These are phyloP conservation scores for Alternaria sp. DNA, from an alignment of 2,329 filamentous ascomycete genomes.

Conservation along the genomic window DNA sequence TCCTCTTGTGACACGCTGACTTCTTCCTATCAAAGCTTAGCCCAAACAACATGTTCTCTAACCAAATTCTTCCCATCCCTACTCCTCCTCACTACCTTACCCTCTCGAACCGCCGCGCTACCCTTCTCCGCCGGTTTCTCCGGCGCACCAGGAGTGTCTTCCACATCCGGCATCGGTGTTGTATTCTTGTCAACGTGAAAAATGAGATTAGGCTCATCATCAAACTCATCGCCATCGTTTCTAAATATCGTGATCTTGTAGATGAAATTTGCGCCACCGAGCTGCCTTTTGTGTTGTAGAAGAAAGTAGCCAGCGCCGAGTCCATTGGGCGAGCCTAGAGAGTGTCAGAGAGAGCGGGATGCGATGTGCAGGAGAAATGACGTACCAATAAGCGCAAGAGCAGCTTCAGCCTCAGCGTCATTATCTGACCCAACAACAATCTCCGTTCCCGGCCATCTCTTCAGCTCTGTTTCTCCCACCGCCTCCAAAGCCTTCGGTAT, in stretches of 20 bases:
- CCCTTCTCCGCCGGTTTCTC: not conserved
- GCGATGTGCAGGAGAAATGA: not conserved
- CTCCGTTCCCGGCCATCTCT: slow-evolving; percentile 5
- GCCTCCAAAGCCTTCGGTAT: not conserved
- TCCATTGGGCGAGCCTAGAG: slow-evolving; percentile 15
- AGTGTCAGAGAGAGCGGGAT: not conserved
- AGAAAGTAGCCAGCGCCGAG: slow-evolving; percentile 18
- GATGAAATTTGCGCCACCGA: slow-evolving; percentile 15
- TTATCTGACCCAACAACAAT: not conserved
- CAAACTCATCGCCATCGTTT: not conserved
- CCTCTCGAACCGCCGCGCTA: not conserved
- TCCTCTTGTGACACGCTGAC: not conserved
- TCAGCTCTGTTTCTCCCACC: not conserved
- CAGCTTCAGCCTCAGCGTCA: not conserved
- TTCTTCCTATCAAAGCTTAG: not conserved
- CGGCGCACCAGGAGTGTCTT: not conserved
- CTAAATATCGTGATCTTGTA: slow-evolving; percentile 10
- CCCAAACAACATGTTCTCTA: not conserved
- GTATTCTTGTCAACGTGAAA: slow-evolving; percentile 9
- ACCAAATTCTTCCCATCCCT: not conserved
- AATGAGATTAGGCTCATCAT: slow-evolving; percentile 1
- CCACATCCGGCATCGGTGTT: not conserved
- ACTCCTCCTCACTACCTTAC: not conserved
- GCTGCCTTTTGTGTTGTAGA: slow-evolving; percentile 16
- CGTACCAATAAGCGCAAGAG: slow-evolving; percentile 1